Base-by-base conservation (phyloP, 495 filamentous ascomycete species). In the Xylaria palmicola region DNA sequence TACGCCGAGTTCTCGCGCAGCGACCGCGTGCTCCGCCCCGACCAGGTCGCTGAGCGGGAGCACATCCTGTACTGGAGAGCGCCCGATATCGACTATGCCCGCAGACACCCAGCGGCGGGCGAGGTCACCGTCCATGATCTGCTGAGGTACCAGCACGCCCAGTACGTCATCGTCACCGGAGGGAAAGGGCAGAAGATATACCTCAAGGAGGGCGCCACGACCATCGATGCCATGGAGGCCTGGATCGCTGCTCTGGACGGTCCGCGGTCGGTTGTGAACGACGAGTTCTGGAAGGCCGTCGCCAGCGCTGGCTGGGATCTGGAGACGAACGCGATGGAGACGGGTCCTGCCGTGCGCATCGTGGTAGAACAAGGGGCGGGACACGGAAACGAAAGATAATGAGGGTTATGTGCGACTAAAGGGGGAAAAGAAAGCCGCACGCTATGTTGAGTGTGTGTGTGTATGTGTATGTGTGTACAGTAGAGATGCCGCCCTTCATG, bases 221-320 rank as follows among this genome's bases (percentile, higher is more conserved):
- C 80, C 19, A 70, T 67, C 36, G 72, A 74, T 22, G 84, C 87
- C 59, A 69, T 92, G 1, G 83, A 83, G 69, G 90, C 88, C 7
- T 97, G 90, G 90, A 78, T 81, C 45, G 87, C 93, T 64, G 90
- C 88, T 6, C 79, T 93, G 6, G 70, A 74, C 30, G 72, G 72
- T 4, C 45, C 66, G 41, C 56, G 71, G 30, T 70, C 65, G 24
- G 65, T 71, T 13, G 69, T 70, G 24, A 70, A 75, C 55, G 72
- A 72, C 17, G 70, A 72, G 50, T 70, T 73, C 64, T 74, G 73
- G 59, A 62, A 63, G 29, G 68, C 68, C 1, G 56, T 79, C 22
- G 52, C 48, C 22, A 64, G 63, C 13, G 66, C 62, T 9, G 79
- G 79, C 0, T 83, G 81, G 81, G 75, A 83, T 43, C 43, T 82